Base-by-base conservation (phyloP, 345 rosid species). In the Syzygium oleosum region DNA sequence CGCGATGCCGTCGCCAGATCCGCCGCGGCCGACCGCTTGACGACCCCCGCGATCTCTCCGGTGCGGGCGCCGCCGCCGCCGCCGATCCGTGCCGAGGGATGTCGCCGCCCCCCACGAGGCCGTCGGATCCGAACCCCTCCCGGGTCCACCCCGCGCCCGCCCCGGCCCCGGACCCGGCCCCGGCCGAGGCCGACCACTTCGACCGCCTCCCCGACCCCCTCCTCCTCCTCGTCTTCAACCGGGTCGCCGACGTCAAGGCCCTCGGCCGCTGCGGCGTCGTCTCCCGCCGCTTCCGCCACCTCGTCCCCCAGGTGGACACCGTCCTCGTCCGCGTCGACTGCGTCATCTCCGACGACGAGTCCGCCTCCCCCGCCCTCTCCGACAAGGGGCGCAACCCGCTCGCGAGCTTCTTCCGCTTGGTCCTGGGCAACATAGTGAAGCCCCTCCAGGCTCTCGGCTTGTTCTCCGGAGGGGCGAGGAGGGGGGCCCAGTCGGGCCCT, bases 201-300 rank as follows among this genome's bases (percentile, higher is more conserved):
- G 99, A 98, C 92, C 94, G 93, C 29, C 94, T 98, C 1, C 99
- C 98, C 0, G 98, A 96, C 91, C 89, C 99, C 9, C 87, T 98
- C 85, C 95, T 98, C 84, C 95, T 96, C 65, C 86, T 96, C 1
- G 90, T 98, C 83, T 95, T 98, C 92, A 96, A 98, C 90, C 93
- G 88, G 89, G 95, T 98, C 92, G 98, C 96, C 59, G 98, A 98
- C 88, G 98, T 97, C 54, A 98, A 98, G 86, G 94, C 98, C 38
- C 95, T 98, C 4, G 99, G 99, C 25, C 93, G 98, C 8, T 98
- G 99, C 97, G 93, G 95, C 61, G 97, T 93, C 61, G 99, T 95
- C 17, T 97, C 97, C 6, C 92, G 94, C 23, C 92, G 99, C 1
- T 98, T 97, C 84, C 97, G 94, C 85, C 94, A 93, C 4, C 93